A percentile compares a stretch with the other conserved stretches of the same genome.
These are phyloP conservation scores for Ogataea ramenticola DNA, from an alignment of 805 yeast genomes.

Conservation along the genomic window DNA sequence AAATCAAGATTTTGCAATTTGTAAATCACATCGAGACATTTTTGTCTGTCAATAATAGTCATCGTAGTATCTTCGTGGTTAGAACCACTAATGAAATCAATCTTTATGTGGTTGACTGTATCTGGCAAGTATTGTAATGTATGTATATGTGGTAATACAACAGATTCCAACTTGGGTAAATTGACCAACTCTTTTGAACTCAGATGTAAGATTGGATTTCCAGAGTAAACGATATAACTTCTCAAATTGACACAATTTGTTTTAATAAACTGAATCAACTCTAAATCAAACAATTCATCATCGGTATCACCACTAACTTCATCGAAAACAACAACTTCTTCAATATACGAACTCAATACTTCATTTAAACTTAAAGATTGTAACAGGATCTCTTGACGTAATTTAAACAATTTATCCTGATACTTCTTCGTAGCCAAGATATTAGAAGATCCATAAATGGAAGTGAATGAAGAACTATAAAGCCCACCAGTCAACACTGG, in stretches of 20 bases:
- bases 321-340: slow-evolving; percentile 28
- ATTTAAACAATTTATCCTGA: slow-evolving; percentile 28
- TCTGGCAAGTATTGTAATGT: slow-evolving; percentile 14
- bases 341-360: slow-evolving; percentile 25
- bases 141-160: slow-evolving; percentile 12
- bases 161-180: slow-evolving; percentile 4
- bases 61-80: slow-evolving; percentile 1
- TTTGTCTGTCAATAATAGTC: slow-evolving; percentile 1
- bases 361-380: slow-evolving; percentile 30
- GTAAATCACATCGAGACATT: slow-evolving; percentile 1
- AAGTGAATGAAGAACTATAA: slow-evolving; percentile 29
- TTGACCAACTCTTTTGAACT: slow-evolving; percentile 1
- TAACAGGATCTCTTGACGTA: slow-evolving; percentile 34
- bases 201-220: slow-evolving; percentile 6
- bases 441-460: slow-evolving; percentile 30
- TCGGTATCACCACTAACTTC: slow-evolving; percentile 9
- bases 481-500: slow-evolving; percentile 23
- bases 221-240: slow-evolving; percentile 9
- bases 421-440: slow-evolving; percentile 27
- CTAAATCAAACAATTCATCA: slow-evolving; percentile 11
- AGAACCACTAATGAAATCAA: slow-evolving; percentile 9
- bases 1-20: slow-evolving; percentile 6
- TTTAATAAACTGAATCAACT: slow-evolving; percentile 18
- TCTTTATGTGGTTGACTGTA: slow-evolving; percentile 5
- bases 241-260: slow-evolving; percentile 4